Conservation (phyloP, 2,329 filamentous ascomycete genomes). For the Botryotinia calthae region DNA sequence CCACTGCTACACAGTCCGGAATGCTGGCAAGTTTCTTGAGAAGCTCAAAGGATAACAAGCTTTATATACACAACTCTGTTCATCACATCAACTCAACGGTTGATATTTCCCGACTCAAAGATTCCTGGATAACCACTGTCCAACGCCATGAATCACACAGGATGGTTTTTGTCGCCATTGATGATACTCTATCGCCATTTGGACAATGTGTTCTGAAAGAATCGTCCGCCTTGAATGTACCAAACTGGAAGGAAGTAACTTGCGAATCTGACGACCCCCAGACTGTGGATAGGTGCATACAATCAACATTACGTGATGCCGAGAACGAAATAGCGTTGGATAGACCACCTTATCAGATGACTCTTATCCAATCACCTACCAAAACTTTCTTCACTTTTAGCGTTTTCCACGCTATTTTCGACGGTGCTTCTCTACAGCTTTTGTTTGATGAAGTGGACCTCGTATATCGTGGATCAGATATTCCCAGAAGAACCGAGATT, state of each 20-base stretch:
- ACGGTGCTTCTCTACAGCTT: constrained; percentile 3
- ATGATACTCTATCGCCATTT: constrained; percentile 10
- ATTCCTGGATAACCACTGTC: neutral
- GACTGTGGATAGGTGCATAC: neutral
- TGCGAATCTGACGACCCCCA: neutral
- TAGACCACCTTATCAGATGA: neutral
- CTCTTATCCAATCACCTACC: neutral
- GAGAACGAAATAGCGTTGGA: neutral
- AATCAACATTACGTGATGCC: neutral
- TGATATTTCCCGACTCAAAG: neutral
- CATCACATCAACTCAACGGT: constrained; percentile 1
- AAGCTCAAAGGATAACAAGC: neutral
- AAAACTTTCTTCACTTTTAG: neutral
- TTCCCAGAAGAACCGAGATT: constrained; percentile 1
- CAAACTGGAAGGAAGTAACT: neutral
- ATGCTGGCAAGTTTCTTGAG: constrained; percentile 10
- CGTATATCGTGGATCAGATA: neutral
- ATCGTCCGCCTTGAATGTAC: neutral
- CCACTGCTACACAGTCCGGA: constrained; percentile 15
- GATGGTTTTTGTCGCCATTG: neutral
- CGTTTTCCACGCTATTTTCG: constrained; percentile 7
- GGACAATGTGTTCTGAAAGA: constrained; percentile 9
- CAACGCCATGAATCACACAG: constrained; percentile 8
- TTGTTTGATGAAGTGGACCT: constrained; percentile 9
- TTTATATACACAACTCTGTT: constrained; percentile 12